Conservation (phyloP, 208 protist genomes). For the Leishmania tarentolae region DNA sequence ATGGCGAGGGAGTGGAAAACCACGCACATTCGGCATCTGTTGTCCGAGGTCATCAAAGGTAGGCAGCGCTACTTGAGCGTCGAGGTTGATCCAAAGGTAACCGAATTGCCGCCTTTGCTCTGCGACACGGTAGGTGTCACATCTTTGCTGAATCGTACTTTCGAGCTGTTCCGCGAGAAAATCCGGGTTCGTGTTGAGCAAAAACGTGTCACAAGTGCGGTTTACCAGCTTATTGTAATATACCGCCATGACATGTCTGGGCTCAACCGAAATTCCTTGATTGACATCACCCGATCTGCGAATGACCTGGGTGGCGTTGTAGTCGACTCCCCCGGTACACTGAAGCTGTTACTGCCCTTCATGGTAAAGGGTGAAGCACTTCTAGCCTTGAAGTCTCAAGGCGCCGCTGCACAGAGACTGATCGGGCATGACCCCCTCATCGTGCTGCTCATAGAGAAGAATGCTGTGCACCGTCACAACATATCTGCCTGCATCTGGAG, state of each 20-base stretch:
- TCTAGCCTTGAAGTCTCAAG: conserved; percentile 33
- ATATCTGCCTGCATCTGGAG: conserved; percentile 58
- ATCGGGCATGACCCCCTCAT: conserved; percentile 55
- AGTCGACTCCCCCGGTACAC: conserved; percentile 39
- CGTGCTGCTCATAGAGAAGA: conserved; percentile 68
- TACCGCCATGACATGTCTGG: conserved; percentile 50
- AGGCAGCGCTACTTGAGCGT: conserved; percentile 48
- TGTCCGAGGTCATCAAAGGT: conserved; percentile 60
- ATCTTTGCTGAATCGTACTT: conserved; percentile 39
- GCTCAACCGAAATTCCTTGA: conserved; percentile 37
- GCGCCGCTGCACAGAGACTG: conserved; percentile 25
- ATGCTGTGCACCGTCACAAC: conserved; percentile 68
- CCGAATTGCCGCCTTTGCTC: conserved; percentile 48
- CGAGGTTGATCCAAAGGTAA: conserved; percentile 56
- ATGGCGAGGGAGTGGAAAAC: conserved; percentile 47
- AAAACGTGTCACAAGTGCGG: conserved; percentile 52
- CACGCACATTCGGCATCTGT: conserved; percentile 48
- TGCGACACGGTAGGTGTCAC: conserved; percentile 52
- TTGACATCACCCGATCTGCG: conserved; percentile 35
- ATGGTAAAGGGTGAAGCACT: conserved; percentile 50
- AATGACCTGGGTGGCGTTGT: conserved; percentile 63
- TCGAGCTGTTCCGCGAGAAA: conserved; percentile 55
- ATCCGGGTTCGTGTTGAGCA: conserved; percentile 61
- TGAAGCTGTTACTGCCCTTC: conserved; percentile 53
- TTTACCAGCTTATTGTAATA: conserved; percentile 57